Conservation (phyloP, 169 alveolate genomes). For the Cytauxzoon felis region DNA sequence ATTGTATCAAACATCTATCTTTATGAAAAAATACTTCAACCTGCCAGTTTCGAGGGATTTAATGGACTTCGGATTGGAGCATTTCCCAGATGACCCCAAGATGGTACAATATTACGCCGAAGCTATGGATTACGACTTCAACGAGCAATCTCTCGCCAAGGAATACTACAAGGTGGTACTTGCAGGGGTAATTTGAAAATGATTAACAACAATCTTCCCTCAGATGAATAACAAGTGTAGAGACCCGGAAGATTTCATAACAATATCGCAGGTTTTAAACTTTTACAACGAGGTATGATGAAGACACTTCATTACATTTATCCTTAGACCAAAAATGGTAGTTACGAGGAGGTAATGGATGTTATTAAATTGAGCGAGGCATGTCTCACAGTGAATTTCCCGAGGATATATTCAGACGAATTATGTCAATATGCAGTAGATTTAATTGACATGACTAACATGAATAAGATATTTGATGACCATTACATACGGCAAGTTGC, state of each 20-base stretch:
- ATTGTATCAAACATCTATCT: constrained; percentile 7
- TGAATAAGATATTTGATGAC: neutral
- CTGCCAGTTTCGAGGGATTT: constrained; percentile 1
- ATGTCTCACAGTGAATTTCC: constrained; percentile 14
- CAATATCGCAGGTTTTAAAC: neutral
- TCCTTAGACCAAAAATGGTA: neutral
- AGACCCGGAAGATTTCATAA: neutral
- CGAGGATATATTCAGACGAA: neutral
- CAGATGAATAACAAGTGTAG: neutral
- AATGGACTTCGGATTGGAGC: constrained; percentile 11
- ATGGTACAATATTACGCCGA: constrained; percentile 39
- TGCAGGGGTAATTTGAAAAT: neutral
- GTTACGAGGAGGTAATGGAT: neutral
- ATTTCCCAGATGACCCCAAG: constrained; percentile 10
- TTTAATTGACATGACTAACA: neutral
- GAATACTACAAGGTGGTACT: constrained; percentile 9
- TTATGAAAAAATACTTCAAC: neutral
- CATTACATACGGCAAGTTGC: constrained; percentile 2
- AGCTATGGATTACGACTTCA: constrained; percentile 33
- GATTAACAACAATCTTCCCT: neutral
- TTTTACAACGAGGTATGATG: neutral
- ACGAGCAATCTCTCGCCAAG: constrained; percentile 23
- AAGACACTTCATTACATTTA: neutral
- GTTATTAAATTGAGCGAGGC: neutral
- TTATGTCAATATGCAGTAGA: constrained; percentile 17